Base-by-base conservation (phyloP, 148 eudicot genomes). In the Limonium bicolor region DNA sequence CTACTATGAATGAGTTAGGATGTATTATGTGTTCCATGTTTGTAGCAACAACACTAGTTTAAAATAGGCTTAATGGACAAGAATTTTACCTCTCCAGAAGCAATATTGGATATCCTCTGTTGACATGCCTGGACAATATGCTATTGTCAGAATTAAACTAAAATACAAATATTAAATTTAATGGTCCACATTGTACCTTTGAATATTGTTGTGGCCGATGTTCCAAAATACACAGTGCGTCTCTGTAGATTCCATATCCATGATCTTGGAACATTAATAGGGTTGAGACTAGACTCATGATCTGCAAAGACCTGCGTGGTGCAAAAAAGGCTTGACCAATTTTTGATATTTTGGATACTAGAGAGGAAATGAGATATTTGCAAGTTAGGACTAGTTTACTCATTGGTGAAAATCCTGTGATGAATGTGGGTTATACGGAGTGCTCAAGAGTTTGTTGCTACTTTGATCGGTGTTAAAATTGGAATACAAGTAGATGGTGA, bases 281-380 rank as follows among this genome's bases (percentile, higher is more conserved):
- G 87, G 11, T 57, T 66, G n/a, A 71, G 39, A 62, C 87, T 79
- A 20, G 87, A 71, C 52, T 52, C 76, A 66, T 79, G 81, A 62
- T 79, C 87, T 1, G 87, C 82, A 61, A 79, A 79, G 36, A 79
- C 58, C 87, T 79, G 66, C 39, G 59, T 28, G 27, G n/a, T 20
- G 22, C 20, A 14, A n/a, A 53, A n/a, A 34, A n/a, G 18, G 15
- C 14, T 4, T 28, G 30, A 15, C 5, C 5, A 41, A 9, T 1
- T 53, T 22, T 41, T 24, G 27, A 41, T 0, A 14, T 11, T 11
- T 4, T 19, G 22, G 43, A 20, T 19, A 39, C 6, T 8, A 8
- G 10, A 29, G 33, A 8, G 12, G 33, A n/a, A 29, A n/a, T 34
- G n/a, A 6, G 27, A 20, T 14, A 12, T 6, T 1, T 33, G 11